phyloP scores from a whole-genome alignment of 139 green algal genomes.

The Mesotaenium endlicherianum region DNA sequence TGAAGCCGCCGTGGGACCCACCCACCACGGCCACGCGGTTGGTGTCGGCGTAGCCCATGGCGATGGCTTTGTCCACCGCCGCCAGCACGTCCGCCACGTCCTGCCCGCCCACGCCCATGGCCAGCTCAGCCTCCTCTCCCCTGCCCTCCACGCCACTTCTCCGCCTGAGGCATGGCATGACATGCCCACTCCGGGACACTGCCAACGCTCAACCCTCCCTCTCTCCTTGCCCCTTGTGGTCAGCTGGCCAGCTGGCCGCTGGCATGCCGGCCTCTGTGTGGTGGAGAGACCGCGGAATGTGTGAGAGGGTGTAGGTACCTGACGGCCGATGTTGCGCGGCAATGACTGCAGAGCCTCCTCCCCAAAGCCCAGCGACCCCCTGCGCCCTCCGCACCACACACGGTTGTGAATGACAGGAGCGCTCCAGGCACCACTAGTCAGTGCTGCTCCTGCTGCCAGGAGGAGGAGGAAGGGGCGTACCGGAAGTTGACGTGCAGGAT shows the following conservation, averaged over 20 bases:
- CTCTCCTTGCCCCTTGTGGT: too few relatives aligned
- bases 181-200: too few relatives aligned
- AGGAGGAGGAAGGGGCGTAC: slow-evolving; percentile 2
- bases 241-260: too few relatives aligned
- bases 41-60: slow-evolving; percentile 27
- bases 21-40: slow-evolving; percentile 73
- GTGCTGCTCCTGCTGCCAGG: too few relatives aligned
- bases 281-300: too few relatives aligned
- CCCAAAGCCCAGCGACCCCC: slow-evolving; percentile 76
- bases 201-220: too few relatives aligned
- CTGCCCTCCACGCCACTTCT: too few relatives aligned
- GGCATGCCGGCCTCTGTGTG: too few relatives aligned
- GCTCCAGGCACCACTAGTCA: too few relatives aligned
- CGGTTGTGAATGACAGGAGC: too few relatives aligned
- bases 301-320: slow-evolving; percentile 25
- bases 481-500: slow-evolving; percentile 74
- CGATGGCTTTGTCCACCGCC: slow-evolving; percentile 56
- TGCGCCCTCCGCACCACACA: slow-evolving; percentile 10
- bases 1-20: slow-evolving; percentile 88
- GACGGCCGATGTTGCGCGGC: slow-evolving; percentile 63
- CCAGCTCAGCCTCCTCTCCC: too few relatives aligned
- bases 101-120: slow-evolving; percentile 25
- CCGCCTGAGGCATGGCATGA: too few relatives aligned
- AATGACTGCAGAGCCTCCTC: slow-evolving; percentile 75
- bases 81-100: slow-evolving; percentile 88